Evolutionary conservation across 148 eudicot genomes (phyloP).

Genomic region (Limonium bicolor): DNA sequence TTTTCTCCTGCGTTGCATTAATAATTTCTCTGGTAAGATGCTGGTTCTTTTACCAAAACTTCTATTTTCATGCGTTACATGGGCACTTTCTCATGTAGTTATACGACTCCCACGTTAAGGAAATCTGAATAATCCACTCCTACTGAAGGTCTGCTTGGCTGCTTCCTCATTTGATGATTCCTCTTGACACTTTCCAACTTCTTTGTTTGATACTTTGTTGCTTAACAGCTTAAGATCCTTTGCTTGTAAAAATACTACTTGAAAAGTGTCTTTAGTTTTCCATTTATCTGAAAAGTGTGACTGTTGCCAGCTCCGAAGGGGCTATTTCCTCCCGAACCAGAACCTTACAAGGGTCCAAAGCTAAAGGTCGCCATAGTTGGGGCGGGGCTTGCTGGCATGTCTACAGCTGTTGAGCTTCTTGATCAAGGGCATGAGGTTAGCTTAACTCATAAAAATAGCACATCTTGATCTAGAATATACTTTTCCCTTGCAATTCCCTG

Average conservation of each 20-base stretch:
- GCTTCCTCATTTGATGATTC: neutral
- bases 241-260: neutral
- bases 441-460: too few species aligned
- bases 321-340: slow-evolving; percentile 92
- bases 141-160: too few species aligned
- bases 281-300: slow-evolving; percentile 4
- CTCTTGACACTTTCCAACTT: neutral
- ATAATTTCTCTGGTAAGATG: too few species aligned
- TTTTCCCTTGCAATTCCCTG: too few species aligned
- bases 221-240: neutral
- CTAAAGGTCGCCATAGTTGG: slow-evolving; percentile 95
- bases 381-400: slow-evolving; percentile 99
- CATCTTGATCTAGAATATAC: too few species aligned
- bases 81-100: too few species aligned
- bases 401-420: slow-evolving; percentile 96
- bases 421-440: slow-evolving; percentile 99
- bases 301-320: slow-evolving; percentile 85
- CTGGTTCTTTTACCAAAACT: too few species aligned
- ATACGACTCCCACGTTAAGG: too few species aligned
- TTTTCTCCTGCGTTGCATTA: too few species aligned
- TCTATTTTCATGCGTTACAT: too few species aligned
- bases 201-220: neutral
- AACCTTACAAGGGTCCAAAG: slow-evolving; percentile 77
- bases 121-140: too few species aligned
- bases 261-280: slow-evolving; percentile 1